Evolutionary conservation across 2,329 filamentous ascomycete species (phyloP), one percentile per base, ranked within the genome.

Genomic region (Tolypocladium capitatum): DNA sequence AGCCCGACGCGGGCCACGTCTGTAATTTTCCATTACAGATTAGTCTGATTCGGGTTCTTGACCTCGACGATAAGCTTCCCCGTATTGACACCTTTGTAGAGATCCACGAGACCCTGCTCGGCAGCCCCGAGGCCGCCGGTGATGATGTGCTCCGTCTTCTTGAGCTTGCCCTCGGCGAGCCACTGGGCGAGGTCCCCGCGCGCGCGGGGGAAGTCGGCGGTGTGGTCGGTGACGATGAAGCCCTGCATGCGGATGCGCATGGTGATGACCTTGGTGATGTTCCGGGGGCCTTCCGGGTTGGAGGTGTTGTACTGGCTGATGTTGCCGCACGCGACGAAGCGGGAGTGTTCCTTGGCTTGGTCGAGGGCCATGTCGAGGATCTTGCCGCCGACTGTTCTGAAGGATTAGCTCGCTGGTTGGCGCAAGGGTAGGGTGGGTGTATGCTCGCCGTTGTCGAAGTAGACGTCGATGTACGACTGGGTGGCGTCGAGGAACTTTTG

Each of bases 151-250:
- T 88, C 83, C 60, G 81, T 81, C 49, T 80, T 68, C 73, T 85
- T 79, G 52, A 90, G 63, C 67, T 81, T 86, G 45, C 85, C 85
- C 60, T 86, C 78, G 2, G 69, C 67, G n/a, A 87, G 60, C 84
- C 84, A 89, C 52, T 75, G 63, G 1, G 73, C 73, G 14, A 89
- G 67, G 55, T 87, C 72, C 58, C 74, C 68, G 54, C 75, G 65
- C 1, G 82, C 85, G 38, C 66, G 61, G 0, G 71, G 58, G 59
- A 75, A 84, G 57, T 82, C 71, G 46, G 74, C 67, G 5, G 62
- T 64, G 57, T 74, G 86, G 61, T 89, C 85, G 48, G 85, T 76
- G 44, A 87, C 75, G 52, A 89, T 82, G 64, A 90, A 89, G 0
- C 83, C 83, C 65, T 83, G 73, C 71, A 86, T 78, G 46, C 67